Percentiles rank a stretch among this genome's conserved stretches.
Evolutionary conservation across 1,284 basidiomycete genomes (phyloP).

Genomic region (Stereum hirsutum): DNA sequence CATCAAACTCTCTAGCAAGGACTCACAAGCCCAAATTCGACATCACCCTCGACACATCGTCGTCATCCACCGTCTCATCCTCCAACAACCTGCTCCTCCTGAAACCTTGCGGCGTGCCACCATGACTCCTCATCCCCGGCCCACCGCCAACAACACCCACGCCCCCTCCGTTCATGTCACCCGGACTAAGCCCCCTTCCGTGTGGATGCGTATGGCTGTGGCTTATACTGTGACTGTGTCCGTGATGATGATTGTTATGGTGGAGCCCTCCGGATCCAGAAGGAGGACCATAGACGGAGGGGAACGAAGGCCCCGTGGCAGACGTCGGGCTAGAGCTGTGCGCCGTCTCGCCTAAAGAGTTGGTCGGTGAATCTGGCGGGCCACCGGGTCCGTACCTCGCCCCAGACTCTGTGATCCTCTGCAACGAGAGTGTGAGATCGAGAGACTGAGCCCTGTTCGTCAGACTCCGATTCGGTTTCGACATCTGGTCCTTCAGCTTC

Average conservation of each 20-base stretch:
- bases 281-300: conserved; percentile 69
- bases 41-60: conserved; percentile 71
- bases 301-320: conserved; percentile 68
- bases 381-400: conserved; percentile 44
- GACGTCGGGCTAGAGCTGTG: conserved; percentile 69
- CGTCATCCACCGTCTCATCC: conserved; percentile 54
- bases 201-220: neutral
- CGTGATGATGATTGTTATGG: no score
- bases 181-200: neutral
- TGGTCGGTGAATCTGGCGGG: conserved; percentile 72
- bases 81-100: conserved; percentile 35
- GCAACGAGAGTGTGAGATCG: conserved; percentile 69
- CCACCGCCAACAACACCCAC: no score
- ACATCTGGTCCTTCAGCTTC: conserved; percentile 71
- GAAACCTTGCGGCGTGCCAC: conserved; percentile 14
- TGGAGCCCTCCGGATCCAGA: no score
- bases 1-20: no score
- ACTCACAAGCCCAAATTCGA: conserved; percentile 65
- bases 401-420: conserved; percentile 63
- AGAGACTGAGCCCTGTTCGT: conserved; percentile 76
- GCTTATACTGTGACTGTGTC: no score
- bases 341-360: conserved; percentile 50
- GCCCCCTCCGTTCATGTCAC: no score
- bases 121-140: no score
- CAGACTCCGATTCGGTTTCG: conserved; percentile 66